Percentiles rank a stretch among this genome's conserved stretches.
Conservation (phyloP, 768 basidiomycete species). For the Gymnopilus dilepis region DNA sequence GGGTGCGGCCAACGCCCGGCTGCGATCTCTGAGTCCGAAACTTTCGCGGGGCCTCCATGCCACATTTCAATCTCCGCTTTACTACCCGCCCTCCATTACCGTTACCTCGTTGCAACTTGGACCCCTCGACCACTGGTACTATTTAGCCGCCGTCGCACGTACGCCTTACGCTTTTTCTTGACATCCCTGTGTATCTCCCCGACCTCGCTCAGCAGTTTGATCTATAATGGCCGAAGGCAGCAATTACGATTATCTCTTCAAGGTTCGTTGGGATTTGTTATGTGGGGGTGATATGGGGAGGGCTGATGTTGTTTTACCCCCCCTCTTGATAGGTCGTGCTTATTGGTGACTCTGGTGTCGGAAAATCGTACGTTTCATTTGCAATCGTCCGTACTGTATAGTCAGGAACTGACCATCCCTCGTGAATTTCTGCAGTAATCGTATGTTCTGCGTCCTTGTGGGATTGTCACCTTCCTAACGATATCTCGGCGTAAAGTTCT, state of each 20-base stretch:
- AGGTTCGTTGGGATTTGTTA: conserved; percentile 55
- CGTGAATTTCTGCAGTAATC: conserved; percentile 51
- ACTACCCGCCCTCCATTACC: background rate
- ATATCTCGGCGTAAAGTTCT: conserved; percentile 67
- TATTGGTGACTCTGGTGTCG: conserved; percentile 98
- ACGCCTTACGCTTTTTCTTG: conserved; percentile 16
- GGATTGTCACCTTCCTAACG: background rate
- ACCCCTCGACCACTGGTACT: background rate
- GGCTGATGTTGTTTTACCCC: conserved; percentile 16
- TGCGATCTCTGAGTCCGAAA: conserved; percentile 18
- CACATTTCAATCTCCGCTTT: conserved; percentile 12
- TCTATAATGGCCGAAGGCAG: conserved; percentile 83
- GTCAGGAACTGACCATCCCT: conserved; percentile 12
- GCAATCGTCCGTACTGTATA: background rate
- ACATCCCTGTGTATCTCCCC: conserved; percentile 13
- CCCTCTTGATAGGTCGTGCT: conserved; percentile 80
- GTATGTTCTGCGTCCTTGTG: conserved; percentile 42
- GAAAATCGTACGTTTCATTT: conserved; percentile 88
- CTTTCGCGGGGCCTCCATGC: background rate
- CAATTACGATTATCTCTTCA: conserved; percentile 99
- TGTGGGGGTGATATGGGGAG: background rate
- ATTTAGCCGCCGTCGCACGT: conserved; percentile 21
- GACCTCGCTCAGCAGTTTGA: conserved; percentile 10
- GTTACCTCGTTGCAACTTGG: background rate
- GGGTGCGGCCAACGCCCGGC: background rate